Evolutionary conservation across 2,329 filamentous ascomycete species (phyloP).

Genomic region (Pyrenophora seminiperda): DNA sequence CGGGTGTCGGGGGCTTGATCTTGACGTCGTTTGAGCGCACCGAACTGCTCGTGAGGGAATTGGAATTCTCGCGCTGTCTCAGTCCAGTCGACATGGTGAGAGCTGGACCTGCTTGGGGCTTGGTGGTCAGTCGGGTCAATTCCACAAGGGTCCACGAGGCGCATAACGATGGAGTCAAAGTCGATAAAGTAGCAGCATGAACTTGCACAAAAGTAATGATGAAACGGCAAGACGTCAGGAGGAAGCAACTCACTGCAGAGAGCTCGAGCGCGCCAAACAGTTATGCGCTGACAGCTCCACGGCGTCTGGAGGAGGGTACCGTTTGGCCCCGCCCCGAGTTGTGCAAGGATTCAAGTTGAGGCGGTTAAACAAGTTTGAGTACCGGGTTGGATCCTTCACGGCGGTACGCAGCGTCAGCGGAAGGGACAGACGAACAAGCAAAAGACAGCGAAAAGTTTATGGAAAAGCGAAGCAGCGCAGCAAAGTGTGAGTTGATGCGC

Average conservation of each 20-base stretch:
- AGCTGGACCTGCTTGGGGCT: constrained; percentile 32
- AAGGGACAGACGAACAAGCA: constrained; percentile 38
- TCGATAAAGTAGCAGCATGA: constrained; percentile 41
- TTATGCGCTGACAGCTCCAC: constrained; percentile 43
- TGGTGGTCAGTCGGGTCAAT: constrained; percentile 38
- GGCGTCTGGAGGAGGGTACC: constrained; percentile 46
- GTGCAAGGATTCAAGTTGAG: constrained; percentile 41
- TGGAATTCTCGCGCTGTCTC: constrained; percentile 50
- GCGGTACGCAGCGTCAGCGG: constrained; percentile 44
- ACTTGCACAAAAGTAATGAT: constrained; percentile 31
- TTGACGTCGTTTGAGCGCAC: constrained; percentile 42
- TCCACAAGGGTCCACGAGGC: constrained; percentile 32
- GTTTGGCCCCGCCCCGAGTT: constrained; percentile 46
- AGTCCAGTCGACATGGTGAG: constrained; percentile 53
- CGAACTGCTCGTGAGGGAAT: constrained; percentile 39
- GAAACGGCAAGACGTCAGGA: constrained; percentile 37
- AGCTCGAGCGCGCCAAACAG: constrained; percentile 47
- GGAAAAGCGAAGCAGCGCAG: constrained; percentile 41
- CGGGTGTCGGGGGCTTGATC: constrained; percentile 50
- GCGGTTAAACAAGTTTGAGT: constrained; percentile 47
- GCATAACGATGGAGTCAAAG: constrained; percentile 36
- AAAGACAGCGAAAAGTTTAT: constrained; percentile 29
- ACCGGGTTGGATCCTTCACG: constrained; percentile 40
- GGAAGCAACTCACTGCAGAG: constrained; percentile 47
- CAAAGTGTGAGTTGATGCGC: constrained; percentile 38